Base-by-base conservation (phyloP, 306 rosid genomes). In the Sophora flavescens region DNA sequence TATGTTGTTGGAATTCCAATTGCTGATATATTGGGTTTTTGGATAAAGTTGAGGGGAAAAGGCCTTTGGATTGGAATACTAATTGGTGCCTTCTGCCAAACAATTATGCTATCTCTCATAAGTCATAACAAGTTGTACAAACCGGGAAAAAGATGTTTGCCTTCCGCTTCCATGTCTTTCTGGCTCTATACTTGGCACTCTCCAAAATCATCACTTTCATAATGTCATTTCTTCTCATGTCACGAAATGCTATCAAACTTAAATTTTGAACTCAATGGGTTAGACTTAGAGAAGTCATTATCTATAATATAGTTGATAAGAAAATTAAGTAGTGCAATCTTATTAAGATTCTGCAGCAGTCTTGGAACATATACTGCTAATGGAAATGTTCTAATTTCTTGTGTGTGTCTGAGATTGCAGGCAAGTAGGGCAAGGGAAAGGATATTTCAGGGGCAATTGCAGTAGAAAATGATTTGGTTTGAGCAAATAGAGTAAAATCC, bases 11-110 rank as follows among this genome's bases (percentile, higher is more conserved):
- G 97, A 63, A 81, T 88, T 84, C 97, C 97, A 68, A 65, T 68
- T 80, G 91, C 93, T 59, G 82, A 70, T 18, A 42, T 72, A 3
- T 70, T 92, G 75, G 90, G 91, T 70, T 92, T 90, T 70, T 87
- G 82, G 89, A 7, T 75, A 7, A 36, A 71, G 12, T 70, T 88
- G 9, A 80, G 81, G 83, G 97, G 89, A 64, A 83, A 80, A 68
- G 97, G 97, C 8, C 82, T 92, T 7, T 92, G 97, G 97, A 84
- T 84, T 50, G 97, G 93, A 63, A 83, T 90, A 67, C 76, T 84
- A n/a, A 6, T 15, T 12, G 97, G 97, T 73, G 74, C 91, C n/a
- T 74, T 83, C 53, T 74, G 89, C 56, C 96, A 90, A 70, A 76
- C 81, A 47, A 5, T 81, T 22, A 1, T 88, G 76, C 85, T 92